A percentile compares a stretch with the other conserved stretches of the same genome.
phyloP scores from a whole-genome alignment of 495 filamentous ascomycete species.

The Trichocladium antarcticum region DNA sequence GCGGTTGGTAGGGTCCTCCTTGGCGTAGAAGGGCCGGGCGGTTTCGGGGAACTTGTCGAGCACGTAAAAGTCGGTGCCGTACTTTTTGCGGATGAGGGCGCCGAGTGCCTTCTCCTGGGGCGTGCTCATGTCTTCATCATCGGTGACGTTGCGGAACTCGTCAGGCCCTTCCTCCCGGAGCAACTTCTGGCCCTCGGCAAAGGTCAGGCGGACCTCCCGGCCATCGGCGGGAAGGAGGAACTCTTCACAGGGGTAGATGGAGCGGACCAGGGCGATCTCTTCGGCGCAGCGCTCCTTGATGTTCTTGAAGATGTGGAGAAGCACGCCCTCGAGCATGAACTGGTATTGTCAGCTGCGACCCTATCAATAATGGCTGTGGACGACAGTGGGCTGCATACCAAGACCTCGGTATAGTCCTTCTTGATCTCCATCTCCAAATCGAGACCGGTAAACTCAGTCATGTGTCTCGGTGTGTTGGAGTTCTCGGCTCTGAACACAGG shows the following conservation, averaged over 20 bases:
- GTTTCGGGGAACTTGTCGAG: constrained; percentile 82
- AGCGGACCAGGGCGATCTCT: constrained; percentile 58
- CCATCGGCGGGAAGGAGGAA: constrained; percentile 48
- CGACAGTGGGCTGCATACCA: constrained; percentile 18
- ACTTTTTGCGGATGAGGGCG: constrained; percentile 69
- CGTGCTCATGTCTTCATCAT: constrained; percentile 72
- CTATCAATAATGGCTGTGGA: not conserved
- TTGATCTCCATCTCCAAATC: constrained; percentile 97
- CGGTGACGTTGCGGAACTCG: constrained; percentile 51
- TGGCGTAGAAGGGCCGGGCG: constrained; percentile 84
- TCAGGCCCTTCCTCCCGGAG: constrained; percentile 71
- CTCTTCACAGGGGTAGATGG: constrained; percentile 48
- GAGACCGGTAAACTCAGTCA: constrained; percentile 94
- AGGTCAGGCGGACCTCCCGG: constrained; percentile 71
- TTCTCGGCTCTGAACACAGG: constrained; percentile 94
- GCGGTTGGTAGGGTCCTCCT: constrained; percentile 57
- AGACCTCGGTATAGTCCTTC: constrained; percentile 77
- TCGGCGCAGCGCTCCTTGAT: constrained; percentile 46
- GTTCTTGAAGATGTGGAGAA: constrained; percentile 73
- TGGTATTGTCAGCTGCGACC: not conserved
- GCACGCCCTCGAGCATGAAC: constrained; percentile 66
- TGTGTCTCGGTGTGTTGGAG: constrained; percentile 88
- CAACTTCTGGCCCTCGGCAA: constrained; percentile 72
- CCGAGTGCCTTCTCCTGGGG: constrained; percentile 87
- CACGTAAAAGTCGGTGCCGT: constrained; percentile 83